Evolutionary conservation across 1,284 basidiomycete genomes (phyloP).

Genomic region (Rhizoctonia solani): DNA sequence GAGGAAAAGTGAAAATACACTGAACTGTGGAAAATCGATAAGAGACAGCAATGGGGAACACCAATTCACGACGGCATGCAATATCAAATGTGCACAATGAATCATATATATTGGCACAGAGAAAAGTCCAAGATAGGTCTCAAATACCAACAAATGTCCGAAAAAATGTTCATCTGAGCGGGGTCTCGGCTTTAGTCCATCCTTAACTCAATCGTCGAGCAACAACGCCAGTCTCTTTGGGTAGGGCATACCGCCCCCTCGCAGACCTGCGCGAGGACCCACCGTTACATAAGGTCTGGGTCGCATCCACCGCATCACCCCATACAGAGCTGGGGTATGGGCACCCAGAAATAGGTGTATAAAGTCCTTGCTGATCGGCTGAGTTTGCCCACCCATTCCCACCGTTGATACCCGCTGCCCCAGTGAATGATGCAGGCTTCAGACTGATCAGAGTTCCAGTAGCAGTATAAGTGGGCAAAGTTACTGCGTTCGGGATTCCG

Average conservation of each 20-base stretch:
- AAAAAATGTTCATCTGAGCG: too few species aligned
- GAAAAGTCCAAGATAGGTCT: too few species aligned
- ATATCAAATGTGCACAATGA: too few species aligned
- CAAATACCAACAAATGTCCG: too few species aligned
- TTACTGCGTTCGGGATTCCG: slow-evolving; percentile 52
- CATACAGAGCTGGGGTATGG: slow-evolving; percentile 79
- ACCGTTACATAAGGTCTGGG: slow-evolving; percentile 12
- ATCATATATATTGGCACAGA: too few species aligned
- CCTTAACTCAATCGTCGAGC: too few species aligned
- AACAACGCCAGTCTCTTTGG: background rate
- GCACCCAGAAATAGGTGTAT: slow-evolving; percentile 63
- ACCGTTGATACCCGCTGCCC: slow-evolving; percentile 54
- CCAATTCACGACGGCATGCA: too few species aligned
- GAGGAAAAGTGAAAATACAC: too few species aligned
- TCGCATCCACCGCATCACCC: slow-evolving; percentile 55
- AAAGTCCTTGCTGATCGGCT: slow-evolving; percentile 35
- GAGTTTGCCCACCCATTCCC: slow-evolving; percentile 80
- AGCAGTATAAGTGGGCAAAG: slow-evolving; percentile 66
- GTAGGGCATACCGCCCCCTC: background rate
- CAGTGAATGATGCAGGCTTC: slow-evolving; percentile 58
- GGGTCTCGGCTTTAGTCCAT: too few species aligned
- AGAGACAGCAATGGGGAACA: too few species aligned
- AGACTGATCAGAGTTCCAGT: slow-evolving; percentile 66
- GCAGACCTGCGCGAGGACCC: slow-evolving; percentile 3
- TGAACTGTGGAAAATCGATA: too few species aligned